Conservation (phyloP, 805 yeast species). For the Kluyveromyces lactis region DNA sequence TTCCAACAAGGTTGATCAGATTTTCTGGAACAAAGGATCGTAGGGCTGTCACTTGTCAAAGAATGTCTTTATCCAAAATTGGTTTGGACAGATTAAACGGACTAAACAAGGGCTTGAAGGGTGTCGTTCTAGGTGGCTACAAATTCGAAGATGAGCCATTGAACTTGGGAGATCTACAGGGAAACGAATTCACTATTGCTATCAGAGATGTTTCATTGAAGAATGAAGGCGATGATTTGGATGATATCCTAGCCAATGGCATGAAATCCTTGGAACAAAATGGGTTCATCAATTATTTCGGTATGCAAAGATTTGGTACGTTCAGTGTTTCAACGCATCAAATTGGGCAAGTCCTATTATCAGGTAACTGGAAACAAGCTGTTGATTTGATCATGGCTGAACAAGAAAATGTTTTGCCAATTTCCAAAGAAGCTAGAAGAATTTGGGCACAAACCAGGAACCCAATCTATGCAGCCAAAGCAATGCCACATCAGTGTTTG, state of each 20-base stretch:
- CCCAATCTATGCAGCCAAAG: constrained; percentile 52
- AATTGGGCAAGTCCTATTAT: constrained; percentile 65
- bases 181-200: constrained; percentile 83
- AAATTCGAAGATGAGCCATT: constrained; percentile 53
- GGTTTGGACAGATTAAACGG: constrained; percentile 68
- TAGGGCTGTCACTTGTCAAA: constrained; percentile 91
- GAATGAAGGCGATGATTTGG: constrained; percentile 30
- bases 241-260: constrained; percentile 41
- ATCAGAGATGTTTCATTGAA: constrained; percentile 57
- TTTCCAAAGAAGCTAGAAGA: constrained; percentile 72
- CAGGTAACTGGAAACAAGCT: constrained; percentile 72
- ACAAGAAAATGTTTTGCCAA: constrained; percentile 77
- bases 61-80: constrained; percentile 58
- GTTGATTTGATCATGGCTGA: constrained; percentile 74
- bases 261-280: constrained; percentile 48
- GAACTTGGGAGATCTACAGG: constrained; percentile 73
- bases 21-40: constrained; percentile 97
- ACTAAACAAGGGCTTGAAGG: constrained; percentile 66
- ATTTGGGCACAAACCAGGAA: constrained; percentile 72
- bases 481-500: constrained; percentile 81
- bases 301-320: constrained; percentile 98
- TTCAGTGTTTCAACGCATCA: constrained; percentile 87
- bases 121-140: constrained; percentile 76
- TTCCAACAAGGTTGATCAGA: constrained; percentile 62
- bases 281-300: constrained; percentile 91